Evolutionary conservation across 495 filamentous ascomycete species (phyloP), one percentile per base, ranked within the genome.

Genomic region (Friedmanniomyces simplex): DNA sequence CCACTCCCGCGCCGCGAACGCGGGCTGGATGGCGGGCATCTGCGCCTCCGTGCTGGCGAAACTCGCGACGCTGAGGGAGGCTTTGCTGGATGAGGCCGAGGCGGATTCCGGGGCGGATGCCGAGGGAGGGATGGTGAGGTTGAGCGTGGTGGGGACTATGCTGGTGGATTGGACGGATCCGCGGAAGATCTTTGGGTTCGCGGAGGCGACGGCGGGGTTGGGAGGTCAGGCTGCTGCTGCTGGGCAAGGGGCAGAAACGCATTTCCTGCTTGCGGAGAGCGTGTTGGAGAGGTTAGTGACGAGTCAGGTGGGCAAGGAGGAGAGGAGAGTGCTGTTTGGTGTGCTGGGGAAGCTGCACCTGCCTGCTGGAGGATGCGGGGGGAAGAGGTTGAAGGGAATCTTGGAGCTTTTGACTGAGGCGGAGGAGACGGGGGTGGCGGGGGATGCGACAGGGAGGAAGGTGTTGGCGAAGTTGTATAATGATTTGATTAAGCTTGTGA

Each of bases 111-210:
- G 93, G 56, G 79, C 86, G 48, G 71, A 68, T 13, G 95, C 93
- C 79, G 50, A 36, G 11, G 55, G 37, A 6, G 54, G 30, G n/a
- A 54, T 63, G 60, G 84, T 93, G 1, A 78, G 83, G 25, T 79
- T 93, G 62, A 74, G 72, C 10, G 79, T 83, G 28, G 85, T 96
- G 32, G 79, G 83, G 26, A 85, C 82, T 2, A 89, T 93, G 71
- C 69, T 98, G 1, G 79, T 89, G 1, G 93, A 98, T 67, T 98
- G 93, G 93, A 97, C 93, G 3, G 93, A 98, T 70, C 88, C 91
- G 54, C 78, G 94, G 20, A 86, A 91, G 65, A 86, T 90, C 53
- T 84, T 93, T 51, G 79, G 83, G 0, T 77, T 88, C 12, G 82
- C 79, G 1, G 74, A 80, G 37, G 76, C 82, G 42, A 70, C 57